These are phyloP conservation scores for Botrytis sinoallii DNA, from an alignment of 2,329 filamentous ascomycete species.

Conservation along the genomic window DNA sequence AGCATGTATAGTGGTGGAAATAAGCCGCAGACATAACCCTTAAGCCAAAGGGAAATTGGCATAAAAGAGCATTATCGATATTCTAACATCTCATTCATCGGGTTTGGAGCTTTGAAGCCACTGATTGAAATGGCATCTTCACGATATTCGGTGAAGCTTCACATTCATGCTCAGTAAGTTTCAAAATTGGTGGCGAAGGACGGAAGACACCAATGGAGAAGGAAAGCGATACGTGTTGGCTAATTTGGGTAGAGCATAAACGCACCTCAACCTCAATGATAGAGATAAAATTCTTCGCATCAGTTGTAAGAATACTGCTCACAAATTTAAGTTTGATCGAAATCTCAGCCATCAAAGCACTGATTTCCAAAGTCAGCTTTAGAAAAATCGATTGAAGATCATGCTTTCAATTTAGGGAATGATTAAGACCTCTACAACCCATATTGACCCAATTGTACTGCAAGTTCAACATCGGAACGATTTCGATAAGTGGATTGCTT, in stretches of 20 bases:
- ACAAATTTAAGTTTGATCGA: not conserved
- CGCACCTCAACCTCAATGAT: not conserved
- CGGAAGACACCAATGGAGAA: not conserved
- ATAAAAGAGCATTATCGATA: not conserved
- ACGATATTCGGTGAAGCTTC: not conserved
- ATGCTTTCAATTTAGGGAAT: not conserved
- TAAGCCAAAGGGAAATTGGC: not conserved
- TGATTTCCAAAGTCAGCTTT: not conserved
- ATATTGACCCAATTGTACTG: not conserved
- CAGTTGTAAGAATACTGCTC: rapidly evolving
- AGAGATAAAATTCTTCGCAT: not conserved
- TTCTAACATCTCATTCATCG: not conserved
- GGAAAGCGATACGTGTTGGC: not conserved
- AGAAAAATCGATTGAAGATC: not conserved
- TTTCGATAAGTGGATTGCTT: not conserved
- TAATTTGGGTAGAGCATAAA: not conserved
- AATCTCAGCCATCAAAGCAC: not conserved
- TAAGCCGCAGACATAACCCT: too few species aligned
- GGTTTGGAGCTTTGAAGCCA: not conserved
- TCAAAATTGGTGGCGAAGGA: not conserved
- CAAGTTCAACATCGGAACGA: not conserved
- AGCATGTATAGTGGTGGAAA: too few species aligned
- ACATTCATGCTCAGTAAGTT: not conserved
- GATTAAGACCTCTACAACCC: not conserved
- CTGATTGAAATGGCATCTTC: too few species aligned